Evolutionary conservation across 2,329 filamentous ascomycete species (phyloP).

Genomic region (Ophiostoma novo-ulmi): DNA sequence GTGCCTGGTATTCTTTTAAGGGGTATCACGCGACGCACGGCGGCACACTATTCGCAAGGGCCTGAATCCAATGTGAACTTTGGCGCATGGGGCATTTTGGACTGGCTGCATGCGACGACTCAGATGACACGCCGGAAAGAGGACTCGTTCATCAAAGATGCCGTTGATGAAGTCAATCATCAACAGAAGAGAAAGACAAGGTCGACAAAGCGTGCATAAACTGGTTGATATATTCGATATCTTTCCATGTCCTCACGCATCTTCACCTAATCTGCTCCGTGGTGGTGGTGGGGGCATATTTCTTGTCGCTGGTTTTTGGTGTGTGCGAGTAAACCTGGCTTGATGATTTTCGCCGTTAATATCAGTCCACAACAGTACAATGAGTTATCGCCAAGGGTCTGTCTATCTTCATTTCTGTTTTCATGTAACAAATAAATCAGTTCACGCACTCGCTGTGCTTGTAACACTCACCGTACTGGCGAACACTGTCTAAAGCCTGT

Average conservation of each 20-base stretch:
- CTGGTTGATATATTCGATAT: neutral
- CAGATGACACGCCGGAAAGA: neutral
- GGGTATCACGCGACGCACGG: neutral
- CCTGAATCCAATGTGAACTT: neutral
- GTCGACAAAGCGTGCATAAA: neutral
- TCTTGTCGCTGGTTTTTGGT: too few relatives aligned
- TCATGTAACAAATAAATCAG: too few relatives aligned
- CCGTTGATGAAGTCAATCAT: neutral
- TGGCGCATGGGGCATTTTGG: neutral
- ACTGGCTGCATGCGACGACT: neutral
- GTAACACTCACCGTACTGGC: too few relatives aligned
- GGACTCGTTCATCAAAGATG: neutral
- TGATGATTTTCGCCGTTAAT: too few relatives aligned
- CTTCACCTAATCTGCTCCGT: too few relatives aligned
- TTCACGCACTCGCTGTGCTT: too few relatives aligned
- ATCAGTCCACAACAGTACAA: too few relatives aligned
- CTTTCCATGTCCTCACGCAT: neutral
- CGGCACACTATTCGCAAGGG: neutral
- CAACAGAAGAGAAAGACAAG: neutral
- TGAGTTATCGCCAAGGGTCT: too few relatives aligned
- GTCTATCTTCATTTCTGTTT: too few relatives aligned
- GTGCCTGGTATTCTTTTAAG: neutral
- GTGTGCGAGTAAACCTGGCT: too few relatives aligned
- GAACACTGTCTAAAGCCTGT: too few relatives aligned
- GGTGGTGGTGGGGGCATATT: too few relatives aligned